phyloP scores from a whole-genome alignment of 1,139 yeast species.

The Hyphopichia burtonii region DNA sequence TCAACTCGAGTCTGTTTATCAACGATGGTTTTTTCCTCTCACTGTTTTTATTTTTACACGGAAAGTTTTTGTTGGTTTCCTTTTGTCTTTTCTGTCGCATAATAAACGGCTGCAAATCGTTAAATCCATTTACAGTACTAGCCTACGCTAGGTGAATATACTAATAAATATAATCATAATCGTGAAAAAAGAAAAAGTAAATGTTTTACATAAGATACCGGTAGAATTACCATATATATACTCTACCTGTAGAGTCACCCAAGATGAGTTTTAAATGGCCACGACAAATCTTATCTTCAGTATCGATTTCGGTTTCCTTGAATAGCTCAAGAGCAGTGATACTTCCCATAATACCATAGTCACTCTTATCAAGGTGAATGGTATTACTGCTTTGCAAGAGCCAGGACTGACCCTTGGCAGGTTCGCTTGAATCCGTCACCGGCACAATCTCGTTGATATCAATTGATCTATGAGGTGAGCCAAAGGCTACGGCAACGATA shows the following conservation, averaged over 20 bases:
- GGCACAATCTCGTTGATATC: slow-evolving; percentile 28
- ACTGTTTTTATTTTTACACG: background rate
- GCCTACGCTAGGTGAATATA: no score
- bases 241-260: slow-evolving; percentile 43
- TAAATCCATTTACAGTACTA: no score
- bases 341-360: slow-evolving; percentile 13
- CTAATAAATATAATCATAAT: background rate
- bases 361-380: slow-evolving; percentile 14
- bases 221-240: slow-evolving; percentile 24
- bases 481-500: slow-evolving; percentile 26
- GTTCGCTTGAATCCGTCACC: background rate
- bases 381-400: slow-evolving; percentile 15
- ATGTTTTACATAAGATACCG: background rate
- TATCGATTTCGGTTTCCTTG: slow-evolving; percentile 32
- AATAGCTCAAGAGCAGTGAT: slow-evolving; percentile 29
- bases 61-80: no score
- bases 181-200: background rate
- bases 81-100: no score
- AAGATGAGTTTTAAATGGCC: slow-evolving; percentile 31
- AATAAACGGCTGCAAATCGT: no score
- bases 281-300: slow-evolving; percentile 35
- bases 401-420: slow-evolving; percentile 20
- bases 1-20: background rate
- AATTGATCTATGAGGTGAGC: slow-evolving; percentile 11
- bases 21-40: background rate